A percentile compares a stretch with the other conserved stretches of the same genome.
Evolutionary conservation across 2,329 filamentous ascomycete genomes (phyloP).

Genomic region (Colletotrichum tofieldiae): DNA sequence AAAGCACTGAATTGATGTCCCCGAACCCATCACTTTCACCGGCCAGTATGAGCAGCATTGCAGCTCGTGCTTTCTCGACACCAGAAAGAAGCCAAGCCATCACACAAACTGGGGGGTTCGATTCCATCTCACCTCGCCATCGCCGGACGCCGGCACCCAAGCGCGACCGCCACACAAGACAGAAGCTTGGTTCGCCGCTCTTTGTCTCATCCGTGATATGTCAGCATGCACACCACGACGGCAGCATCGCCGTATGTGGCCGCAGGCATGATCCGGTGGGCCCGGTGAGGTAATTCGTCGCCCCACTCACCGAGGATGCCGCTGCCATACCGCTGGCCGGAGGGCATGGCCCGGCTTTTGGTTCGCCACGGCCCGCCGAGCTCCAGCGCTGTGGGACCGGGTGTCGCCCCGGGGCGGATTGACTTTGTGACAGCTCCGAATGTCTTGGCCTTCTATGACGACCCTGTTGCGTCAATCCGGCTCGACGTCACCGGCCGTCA

Average conservation of each 20-base stretch:
- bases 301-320: neutral
- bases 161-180: too few species aligned
- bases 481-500: slow-evolving; percentile 40
- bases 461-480: slow-evolving; percentile 38
- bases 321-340: neutral
- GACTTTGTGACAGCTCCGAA: neutral
- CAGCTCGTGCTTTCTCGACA: too few species aligned
- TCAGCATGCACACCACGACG: neutral
- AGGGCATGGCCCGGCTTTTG: slow-evolving; percentile 6
- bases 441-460: slow-evolving; percentile 29
- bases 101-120: too few species aligned
- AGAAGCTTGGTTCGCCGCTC: too few species aligned
- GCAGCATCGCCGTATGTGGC: neutral
- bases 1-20: too few species aligned
- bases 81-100: too few species aligned
- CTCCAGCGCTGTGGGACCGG: slow-evolving; percentile 9
- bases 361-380: slow-evolving; percentile 28
- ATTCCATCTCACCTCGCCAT: too few species aligned
- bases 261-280: neutral
- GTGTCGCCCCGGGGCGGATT: neutral
- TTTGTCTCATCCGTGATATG: neutral
- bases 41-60: too few species aligned
- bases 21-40: too few species aligned
- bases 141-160: too few species aligned
- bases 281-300: neutral